These are phyloP conservation scores for Magnolia kwangsiensis DNA, from an alignment of 164 flowering plant species.

Conservation along the genomic window DNA sequence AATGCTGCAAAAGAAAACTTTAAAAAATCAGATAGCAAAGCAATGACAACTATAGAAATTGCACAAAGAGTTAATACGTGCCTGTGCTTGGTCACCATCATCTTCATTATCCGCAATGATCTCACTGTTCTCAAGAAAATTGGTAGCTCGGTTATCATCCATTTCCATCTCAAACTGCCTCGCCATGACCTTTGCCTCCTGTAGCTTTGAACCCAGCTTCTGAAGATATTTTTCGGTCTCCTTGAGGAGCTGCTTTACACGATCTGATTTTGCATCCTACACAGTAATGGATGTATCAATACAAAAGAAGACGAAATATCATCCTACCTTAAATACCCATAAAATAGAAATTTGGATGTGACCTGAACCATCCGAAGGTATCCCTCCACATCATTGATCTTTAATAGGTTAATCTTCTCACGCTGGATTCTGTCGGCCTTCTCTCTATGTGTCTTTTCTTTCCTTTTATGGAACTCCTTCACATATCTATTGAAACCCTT, in stretches of 20 bases:
- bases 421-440: constrained; percentile 98
- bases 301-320: background rate
- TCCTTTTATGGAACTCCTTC: constrained; percentile 93
- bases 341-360: background rate
- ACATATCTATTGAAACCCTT: constrained; percentile 86
- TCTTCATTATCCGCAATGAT: constrained; percentile 61
- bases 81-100: constrained; percentile 93
- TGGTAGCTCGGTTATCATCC: constrained; percentile 48
- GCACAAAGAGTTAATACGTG: constrained; percentile 18
- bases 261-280: constrained; percentile 98
- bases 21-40: background rate
- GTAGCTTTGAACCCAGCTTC: constrained; percentile 86
- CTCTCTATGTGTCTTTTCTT: constrained; percentile 90
- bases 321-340: background rate
- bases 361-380: constrained; percentile 99
- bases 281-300: constrained; percentile 3
- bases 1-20: constrained; percentile 64
- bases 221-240: constrained; percentile 98
- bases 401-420: constrained; percentile 90
- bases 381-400: constrained; percentile 98
- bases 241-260: constrained; percentile 88
- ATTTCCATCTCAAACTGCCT: constrained; percentile 60
- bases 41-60: background rate
- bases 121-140: constrained; percentile 49
- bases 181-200: constrained; percentile 64